Base-by-base conservation (phyloP, 768 basidiomycete genomes). In the Chlorophyllum brunneum region DNA sequence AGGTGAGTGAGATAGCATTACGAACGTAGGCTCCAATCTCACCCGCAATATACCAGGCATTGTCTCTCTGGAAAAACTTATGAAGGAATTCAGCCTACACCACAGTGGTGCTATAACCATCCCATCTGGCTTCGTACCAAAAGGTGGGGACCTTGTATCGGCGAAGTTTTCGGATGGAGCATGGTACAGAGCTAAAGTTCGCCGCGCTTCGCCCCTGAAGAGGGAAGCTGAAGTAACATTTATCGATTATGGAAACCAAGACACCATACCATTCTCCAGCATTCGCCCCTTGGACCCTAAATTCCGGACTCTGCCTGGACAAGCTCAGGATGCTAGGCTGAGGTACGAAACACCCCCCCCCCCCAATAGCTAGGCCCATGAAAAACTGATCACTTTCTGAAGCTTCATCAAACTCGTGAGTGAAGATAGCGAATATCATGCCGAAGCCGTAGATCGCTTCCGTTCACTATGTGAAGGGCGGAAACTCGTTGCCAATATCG, bases 101-200 rank as follows among this genome's bases (percentile, higher is more conserved):
- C 92, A 98, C 70, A 81, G 81, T 39, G 79, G 82, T 37, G 77
- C 84, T 11, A 68, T 78, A 2, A 64, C 76, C 18, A 66, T 79
- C 15, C 76, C 88, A 3, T 59, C 85, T n/a, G 81, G 78, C 44
- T 95, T 93, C 61, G 73, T 75, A 4, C 95, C 95, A 0, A 85
- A 82, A 63, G 82, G 79, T 16, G 94, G 94, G 6, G 94, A 98
- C 51, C 75, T 98, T 23, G 91, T 99, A 15, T 92, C 92, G 10
- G 95, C 94, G 15, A 93, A 93, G 64, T 98, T 98, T 70, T 89
- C 88, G 42, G 89, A 97, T 61, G 91, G 91, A 6, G 75, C 86
- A 42, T 99, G 95, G 97, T 98, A 98, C 69, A 88, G 95, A 46
- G 95, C 95, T 38, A 90, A 85, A 71, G 85, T 98, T 55, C 87